These are phyloP conservation scores for Fonsecaea multimorphosa DNA, from an alignment of 2,329 filamentous ascomycete species.

Conservation along the genomic window DNA sequence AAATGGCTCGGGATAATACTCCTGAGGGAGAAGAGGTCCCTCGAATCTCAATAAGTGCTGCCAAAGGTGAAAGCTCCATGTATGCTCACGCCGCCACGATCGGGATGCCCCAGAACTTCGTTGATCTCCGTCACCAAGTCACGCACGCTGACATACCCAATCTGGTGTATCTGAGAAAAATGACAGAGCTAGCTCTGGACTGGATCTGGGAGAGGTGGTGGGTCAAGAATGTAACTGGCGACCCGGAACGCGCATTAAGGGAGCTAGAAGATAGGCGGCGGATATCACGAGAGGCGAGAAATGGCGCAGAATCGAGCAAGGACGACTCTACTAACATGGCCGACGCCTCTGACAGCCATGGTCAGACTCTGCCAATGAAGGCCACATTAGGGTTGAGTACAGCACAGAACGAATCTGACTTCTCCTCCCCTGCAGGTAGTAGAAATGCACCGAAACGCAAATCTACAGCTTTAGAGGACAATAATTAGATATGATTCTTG, in stretches of 20 bases:
- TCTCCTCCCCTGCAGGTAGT: neutral
- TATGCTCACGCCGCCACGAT: constrained; percentile 39
- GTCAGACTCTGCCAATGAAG: neutral
- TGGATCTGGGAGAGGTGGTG: constrained; percentile 72
- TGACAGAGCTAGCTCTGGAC: constrained; percentile 67
- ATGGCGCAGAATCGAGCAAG: constrained; percentile 8
- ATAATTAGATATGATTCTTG: neutral
- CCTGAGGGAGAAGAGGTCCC: constrained; percentile 17
- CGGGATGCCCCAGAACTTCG: constrained; percentile 64
- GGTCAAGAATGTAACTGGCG: constrained; percentile 35
- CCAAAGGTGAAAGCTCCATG: constrained; percentile 39
- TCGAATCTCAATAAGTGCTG: constrained; percentile 2
- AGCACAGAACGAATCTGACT: neutral
- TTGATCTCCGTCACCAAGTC: constrained; percentile 80
- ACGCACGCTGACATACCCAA: constrained; percentile 81
- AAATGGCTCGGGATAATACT: constrained; percentile 25
- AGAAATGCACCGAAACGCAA: constrained; percentile 3
- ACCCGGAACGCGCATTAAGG: constrained; percentile 29
- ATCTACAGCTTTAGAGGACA: constrained; percentile 9
- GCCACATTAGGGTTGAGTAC: neutral
- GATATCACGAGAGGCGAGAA: constrained; percentile 20
- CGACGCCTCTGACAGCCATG: neutral
- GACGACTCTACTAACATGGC: neutral
- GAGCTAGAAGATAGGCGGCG: constrained; percentile 29
- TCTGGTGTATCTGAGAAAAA: constrained; percentile 68